These are phyloP conservation scores for cucumber (Cucumis sativus) DNA, from an alignment of 306 rosid genomes.

Conservation along the genomic window DNA sequence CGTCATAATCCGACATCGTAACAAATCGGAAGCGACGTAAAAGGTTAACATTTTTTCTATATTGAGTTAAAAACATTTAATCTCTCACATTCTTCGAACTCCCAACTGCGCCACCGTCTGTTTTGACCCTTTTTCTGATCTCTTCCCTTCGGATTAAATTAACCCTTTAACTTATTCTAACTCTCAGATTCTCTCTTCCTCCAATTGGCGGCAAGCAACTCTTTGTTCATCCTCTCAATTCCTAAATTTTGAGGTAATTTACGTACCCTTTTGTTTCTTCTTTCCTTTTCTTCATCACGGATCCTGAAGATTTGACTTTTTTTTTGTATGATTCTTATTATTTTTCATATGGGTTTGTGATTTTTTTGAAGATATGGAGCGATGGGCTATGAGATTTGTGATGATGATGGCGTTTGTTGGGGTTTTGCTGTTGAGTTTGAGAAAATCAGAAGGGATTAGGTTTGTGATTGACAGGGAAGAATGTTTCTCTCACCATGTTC, in stretches of 20 bases:
- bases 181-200: background rate
- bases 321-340: background rate
- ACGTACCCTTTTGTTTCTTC: background rate
- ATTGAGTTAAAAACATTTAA: background rate
- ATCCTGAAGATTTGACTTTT: background rate
- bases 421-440: slow-evolving; percentile 17
- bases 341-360: slow-evolving; percentile 23
- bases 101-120: slow-evolving; percentile 1
- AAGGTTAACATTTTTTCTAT: background rate
- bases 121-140: background rate
- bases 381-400: slow-evolving; percentile 20
- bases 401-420: slow-evolving; percentile 22
- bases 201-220: background rate
- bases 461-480: slow-evolving; percentile 79
- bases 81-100: background rate
- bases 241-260: background rate
- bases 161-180: background rate
- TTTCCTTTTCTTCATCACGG: background rate
- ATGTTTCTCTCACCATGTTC: slow-evolving; percentile 66
- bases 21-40: background rate
- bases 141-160: background rate
- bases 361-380: slow-evolving; percentile 8
- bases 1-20: background rate
- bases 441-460: slow-evolving; percentile 47
- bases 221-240: background rate